Evolutionary conservation across 768 basidiomycete genomes (phyloP), one percentile per base, ranked within the genome.

Genomic region (Cystobasidium onofrii): DNA sequence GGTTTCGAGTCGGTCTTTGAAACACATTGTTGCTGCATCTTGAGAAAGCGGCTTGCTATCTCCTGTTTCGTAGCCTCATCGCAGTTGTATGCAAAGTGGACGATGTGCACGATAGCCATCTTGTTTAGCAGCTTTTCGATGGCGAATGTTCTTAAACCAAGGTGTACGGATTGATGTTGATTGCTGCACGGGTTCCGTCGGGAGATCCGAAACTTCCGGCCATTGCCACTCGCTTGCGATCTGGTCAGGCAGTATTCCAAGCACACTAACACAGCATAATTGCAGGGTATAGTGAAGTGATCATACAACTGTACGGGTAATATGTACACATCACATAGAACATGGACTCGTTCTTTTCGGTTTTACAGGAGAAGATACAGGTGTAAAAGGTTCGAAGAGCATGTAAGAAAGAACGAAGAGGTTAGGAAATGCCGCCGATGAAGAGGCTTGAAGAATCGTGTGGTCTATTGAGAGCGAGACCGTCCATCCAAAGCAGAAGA

Each of bases 11-110:
- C 55, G 29, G 41, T 36, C 44, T 67, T 50, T 12, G 65, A 67
- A 36, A 29, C 18, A 25, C 65, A 67, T 18, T 52, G 23, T 18
- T 52, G 23, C 27, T 41, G 39, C 27, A 67, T 33, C n/a, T 33
- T 52, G 12, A 67, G 65, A 27, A 67, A 67, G 18, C 44, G 41
- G 41, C 41, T 31, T 13, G 54, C 52, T 27, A 71, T 36, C 12
- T 61, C 44, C 31, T 52, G 25, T 52, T 55, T 71, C 9, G 52
- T 52, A n/a, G 69, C 69, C n/a, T 36, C 31, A 39, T 36, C 34
- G 54, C 50, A 29, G 15, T 71, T 71, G 55, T 71, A 71, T 13
- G 46, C 69, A 39, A 71, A 71, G 34, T 71, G 69, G 13, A 71
- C 69, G n/a, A 71, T 71, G 55, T 71, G 69, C 23, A 57, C 25